Conservation (phyloP, 2,329 filamentous ascomycete genomes). For the Fonsecaea pugnacius region DNA sequence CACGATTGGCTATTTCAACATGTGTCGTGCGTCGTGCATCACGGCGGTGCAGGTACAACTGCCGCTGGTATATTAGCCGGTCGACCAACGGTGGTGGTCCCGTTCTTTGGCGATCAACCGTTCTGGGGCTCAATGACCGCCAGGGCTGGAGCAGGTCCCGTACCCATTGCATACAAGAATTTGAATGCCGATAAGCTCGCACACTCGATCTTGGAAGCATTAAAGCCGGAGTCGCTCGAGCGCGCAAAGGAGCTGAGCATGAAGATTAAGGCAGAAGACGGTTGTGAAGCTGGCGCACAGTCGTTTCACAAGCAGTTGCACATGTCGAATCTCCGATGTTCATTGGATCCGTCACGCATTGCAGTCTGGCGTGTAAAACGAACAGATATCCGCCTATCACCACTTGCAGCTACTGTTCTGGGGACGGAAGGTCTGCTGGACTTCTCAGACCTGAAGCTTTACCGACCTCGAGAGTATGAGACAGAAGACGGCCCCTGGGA, state of each 20-base stretch:
- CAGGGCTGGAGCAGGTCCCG: constrained; percentile 71
- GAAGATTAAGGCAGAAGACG: constrained; percentile 69
- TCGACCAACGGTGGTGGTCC: constrained; percentile 79
- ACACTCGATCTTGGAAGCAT: constrained; percentile 64
- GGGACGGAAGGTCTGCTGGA: constrained; percentile 67
- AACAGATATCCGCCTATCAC: constrained; percentile 69
- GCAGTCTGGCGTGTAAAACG: constrained; percentile 77
- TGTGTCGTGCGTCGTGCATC: constrained; percentile 82
- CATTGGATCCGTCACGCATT: constrained; percentile 67
- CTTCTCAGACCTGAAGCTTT: constrained; percentile 72
- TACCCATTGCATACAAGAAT: constrained; percentile 70
- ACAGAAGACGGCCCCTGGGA: constrained; percentile 79
- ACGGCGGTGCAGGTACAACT: constrained; percentile 85
- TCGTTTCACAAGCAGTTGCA: constrained; percentile 74
- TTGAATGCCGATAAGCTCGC: constrained; percentile 70
- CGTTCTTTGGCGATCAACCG: constrained; percentile 84
- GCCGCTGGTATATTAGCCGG: constrained; percentile 82
- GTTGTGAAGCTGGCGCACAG: constrained; percentile 65
- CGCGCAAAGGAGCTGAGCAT: constrained; percentile 63
- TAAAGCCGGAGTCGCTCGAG: constrained; percentile 63
- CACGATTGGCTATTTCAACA: constrained; percentile 88
- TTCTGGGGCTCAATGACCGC: constrained; percentile 82
- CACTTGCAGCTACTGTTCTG: constrained; percentile 72
- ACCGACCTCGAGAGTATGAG: constrained; percentile 69
- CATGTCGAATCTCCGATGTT: constrained; percentile 69